Base-by-base conservation (phyloP, 1,284 basidiomycete genomes). In the Coniferiporia weirii region DNA sequence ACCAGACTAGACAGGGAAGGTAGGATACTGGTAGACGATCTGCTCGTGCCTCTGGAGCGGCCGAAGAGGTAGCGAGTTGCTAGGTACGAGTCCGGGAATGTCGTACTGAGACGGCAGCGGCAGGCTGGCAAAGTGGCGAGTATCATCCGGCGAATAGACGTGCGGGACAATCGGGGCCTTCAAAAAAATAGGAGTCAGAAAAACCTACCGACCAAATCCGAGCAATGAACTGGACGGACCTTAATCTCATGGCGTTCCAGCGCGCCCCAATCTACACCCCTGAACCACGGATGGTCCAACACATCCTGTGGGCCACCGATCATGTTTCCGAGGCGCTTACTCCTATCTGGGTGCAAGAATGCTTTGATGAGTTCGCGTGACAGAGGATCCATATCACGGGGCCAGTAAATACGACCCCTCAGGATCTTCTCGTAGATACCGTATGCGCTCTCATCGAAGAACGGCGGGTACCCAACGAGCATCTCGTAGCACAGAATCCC, bases 401-500 rank as follows among this genome's bases (percentile, higher is more conserved):
- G 93, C 86, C 95, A 98, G 64, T 94, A 86, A 40, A 98, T 86
- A 66, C 92, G 85, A n/a, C 93, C 92, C 49, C 85, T 89, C 53
- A 99, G 77, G 58, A 98, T 91, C 71, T 95, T 95, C 75, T 97
- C 93, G 68, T 99, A 91, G 67, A 99, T 73, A 63, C 95, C 95
- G 70, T 94, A 97, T 9, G 95, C 89, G 12, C 91, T 90, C 63
- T 91, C 88, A 66, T 97, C 94, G 72, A 95, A 98, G 79, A 97
- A 98, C 71, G 95, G 85, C 68, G 90, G 90, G 66, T 90, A 93
- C 1, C 91, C 92, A 54, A 96, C 89, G 64, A 98, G 89, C 90
- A 98, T 99, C 72, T 99, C 96, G 73, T 98, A 99, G 66, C 95
- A 90, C 64, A 99, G 76, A 15, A 99, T 93, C 32, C 96, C 96